Evolutionary conservation across 306 rosid genomes (phyloP).

Genomic region (Acacia confusa): DNA sequence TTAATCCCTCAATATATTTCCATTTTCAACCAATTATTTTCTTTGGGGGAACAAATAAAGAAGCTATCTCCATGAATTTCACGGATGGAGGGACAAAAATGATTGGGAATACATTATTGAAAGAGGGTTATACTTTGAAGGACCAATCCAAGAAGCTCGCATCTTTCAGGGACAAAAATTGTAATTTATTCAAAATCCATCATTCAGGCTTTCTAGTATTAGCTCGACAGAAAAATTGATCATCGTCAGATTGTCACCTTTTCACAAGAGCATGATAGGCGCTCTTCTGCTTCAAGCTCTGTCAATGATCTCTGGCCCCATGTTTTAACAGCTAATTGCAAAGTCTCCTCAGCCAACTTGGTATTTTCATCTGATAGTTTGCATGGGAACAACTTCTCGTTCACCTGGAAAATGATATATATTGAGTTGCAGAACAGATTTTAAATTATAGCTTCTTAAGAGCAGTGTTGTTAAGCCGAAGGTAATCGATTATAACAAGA

Average conservation of each 20-base stretch:
- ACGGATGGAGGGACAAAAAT: background rate
- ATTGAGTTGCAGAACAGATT: constrained; percentile 31
- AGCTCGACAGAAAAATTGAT: background rate
- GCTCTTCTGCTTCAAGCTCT: constrained; percentile 97
- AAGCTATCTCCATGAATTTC: background rate
- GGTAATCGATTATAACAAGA: constrained; percentile 17
- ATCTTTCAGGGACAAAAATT: background rate
- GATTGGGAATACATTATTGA: background rate
- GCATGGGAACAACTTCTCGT: constrained; percentile 87
- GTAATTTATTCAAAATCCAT: background rate
- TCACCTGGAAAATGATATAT: constrained; percentile 56
- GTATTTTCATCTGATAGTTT: constrained; percentile 62
- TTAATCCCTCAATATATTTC: background rate
- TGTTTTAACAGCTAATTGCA: constrained; percentile 74
- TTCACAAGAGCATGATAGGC: constrained; percentile 90
- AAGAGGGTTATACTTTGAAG: background rate
- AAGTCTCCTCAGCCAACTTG: constrained; percentile 74
- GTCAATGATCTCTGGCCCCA: constrained; percentile 92
- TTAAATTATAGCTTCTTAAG: background rate
- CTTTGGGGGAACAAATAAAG: background rate
- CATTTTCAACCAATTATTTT: background rate
- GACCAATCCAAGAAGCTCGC: background rate
- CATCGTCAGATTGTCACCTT: constrained; percentile 53
- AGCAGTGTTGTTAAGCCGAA: constrained; percentile 14
- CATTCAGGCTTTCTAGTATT: constrained; percentile 20